phyloP scores from a whole-genome alignment of 768 basidiomycete species.

The Boletus eberwhitei region DNA sequence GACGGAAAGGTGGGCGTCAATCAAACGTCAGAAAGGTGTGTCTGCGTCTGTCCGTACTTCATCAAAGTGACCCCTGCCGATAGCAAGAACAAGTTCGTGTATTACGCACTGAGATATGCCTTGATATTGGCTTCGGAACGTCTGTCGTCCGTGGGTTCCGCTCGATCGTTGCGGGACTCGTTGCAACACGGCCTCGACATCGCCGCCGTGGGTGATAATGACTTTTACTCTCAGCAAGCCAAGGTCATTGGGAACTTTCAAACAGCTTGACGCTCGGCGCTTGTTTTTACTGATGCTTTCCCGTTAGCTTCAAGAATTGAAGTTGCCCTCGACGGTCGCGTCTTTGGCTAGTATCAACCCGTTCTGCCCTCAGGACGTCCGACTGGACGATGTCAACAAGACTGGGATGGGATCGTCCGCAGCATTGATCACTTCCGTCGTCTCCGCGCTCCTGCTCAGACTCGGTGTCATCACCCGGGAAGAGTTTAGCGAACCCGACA shows the following conservation, averaged over 20 bases:
- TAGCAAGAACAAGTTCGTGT: conserved; percentile 87
- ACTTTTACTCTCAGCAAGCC: conserved; percentile 93
- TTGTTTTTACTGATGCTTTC: conserved; percentile 2
- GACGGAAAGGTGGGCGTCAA: conserved; percentile 24
- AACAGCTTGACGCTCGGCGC: not conserved
- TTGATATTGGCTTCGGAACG: conserved; percentile 63
- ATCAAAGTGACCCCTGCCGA: conserved; percentile 17
- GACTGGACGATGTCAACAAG: conserved; percentile 86
- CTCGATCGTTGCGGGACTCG: conserved; percentile 37
- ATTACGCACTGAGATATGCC: conserved; percentile 80
- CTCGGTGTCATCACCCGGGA: conserved; percentile 55
- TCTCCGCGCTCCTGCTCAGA: conserved; percentile 80
- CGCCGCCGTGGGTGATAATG: conserved; percentile 88
- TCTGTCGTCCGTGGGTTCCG: conserved; percentile 32
- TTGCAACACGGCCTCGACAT: conserved; percentile 65
- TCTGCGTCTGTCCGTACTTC: not conserved
- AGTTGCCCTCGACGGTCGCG: conserved; percentile 57
- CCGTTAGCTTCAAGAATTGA: conserved; percentile 56
- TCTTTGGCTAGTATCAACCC: conserved; percentile 71
- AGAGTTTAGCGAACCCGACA: conserved; percentile 43
- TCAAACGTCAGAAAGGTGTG: conserved; percentile 23
- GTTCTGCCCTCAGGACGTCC: conserved; percentile 68
- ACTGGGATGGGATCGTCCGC: conserved; percentile 97
- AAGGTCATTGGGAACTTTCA: conserved; percentile 48
- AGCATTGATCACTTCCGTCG: conserved; percentile 92